These are phyloP conservation scores for Lactifluus pinguis DNA, from an alignment of 768 basidiomycete species.

Conservation along the genomic window DNA sequence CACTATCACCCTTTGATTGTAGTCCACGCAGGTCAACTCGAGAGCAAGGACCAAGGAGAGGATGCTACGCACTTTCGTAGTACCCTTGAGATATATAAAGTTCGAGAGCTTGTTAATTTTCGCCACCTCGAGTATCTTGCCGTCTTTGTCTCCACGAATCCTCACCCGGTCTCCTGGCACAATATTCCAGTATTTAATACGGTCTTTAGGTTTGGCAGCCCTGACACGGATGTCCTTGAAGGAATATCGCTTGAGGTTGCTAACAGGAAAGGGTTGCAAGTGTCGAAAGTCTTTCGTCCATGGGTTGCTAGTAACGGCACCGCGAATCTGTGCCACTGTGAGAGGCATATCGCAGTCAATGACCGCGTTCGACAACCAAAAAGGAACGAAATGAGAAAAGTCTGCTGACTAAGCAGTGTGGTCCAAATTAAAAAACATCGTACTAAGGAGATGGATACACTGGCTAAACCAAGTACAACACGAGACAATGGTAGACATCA, in stretches of 20 bases:
- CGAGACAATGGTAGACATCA: conserved; percentile 8
- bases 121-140: conserved; percentile 56
- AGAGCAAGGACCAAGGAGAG: not conserved
- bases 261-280: conserved; percentile 50
- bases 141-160: conserved; percentile 53
- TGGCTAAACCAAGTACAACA: conserved; percentile 17
- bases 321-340: conserved; percentile 11
- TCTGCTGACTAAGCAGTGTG: conserved; percentile 7
- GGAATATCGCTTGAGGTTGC: conserved; percentile 37
- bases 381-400: not conserved
- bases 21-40: not conserved
- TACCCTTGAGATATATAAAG: conserved; percentile 46
- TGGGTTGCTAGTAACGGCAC: conserved; percentile 25
- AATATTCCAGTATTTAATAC: conserved; percentile 83
- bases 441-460: conserved; percentile 11
- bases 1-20: conserved; percentile 21
- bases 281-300: conserved; percentile 64
- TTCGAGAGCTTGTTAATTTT: conserved; percentile 69
- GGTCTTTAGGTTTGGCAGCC: conserved; percentile 50
- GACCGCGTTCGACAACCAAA: not conserved
- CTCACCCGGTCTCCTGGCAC: conserved; percentile 78
- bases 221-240: conserved; percentile 38
- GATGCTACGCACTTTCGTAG: conserved; percentile 29
- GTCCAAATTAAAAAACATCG: not conserved
- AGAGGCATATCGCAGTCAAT: conserved; percentile 12